Evolutionary conservation across 139 green algal species (phyloP), one percentile per base, ranked within the genome.

Genomic region (Raphidocelis subcapitata): DNA sequence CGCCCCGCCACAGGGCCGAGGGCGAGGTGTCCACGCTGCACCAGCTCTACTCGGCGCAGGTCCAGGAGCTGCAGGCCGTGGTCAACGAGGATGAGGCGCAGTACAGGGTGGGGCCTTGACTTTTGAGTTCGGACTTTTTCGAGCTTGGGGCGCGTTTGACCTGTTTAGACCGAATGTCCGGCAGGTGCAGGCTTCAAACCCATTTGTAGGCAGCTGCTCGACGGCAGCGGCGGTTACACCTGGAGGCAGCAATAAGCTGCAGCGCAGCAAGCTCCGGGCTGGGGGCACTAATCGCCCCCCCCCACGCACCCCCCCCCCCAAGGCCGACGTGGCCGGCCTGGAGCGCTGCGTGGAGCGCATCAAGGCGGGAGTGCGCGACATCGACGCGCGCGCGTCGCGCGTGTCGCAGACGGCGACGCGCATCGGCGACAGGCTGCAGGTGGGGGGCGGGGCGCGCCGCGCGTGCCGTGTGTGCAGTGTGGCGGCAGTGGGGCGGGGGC

Each of bases 391-490:
- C 31, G 80, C 87, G 65, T 72, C 67, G 21, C 59, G 60, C 8
- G 64, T 83, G 31, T 81, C 71, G 47, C 82, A 88, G 65, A 76
- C 79, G 33, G 79, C 81, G 55, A 84, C 86, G 35, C 81, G 76
- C 21, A 74, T 86, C 5, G 86, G 83, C 2, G 80, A 89, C 44
- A 65, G 81, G 12, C 60, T 89, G 61, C 69, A 75, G 69, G 69
- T 75, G 57, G 41, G 8, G 41, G 41, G 41, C 8, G 41, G 12
- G 8, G 41, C 8, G 8, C 8, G 41, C 41, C 8, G 41, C 41
- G 41, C 41, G 12, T 49, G 8, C 8, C 8, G 12, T 49, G 41
- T 20, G 41, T 8, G 41, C 41, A 20, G 8, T 49, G 41, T 49
- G 8, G 41, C 41, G 8, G 12, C 41, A 49, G 41, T n/a, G n/a